phyloP scores from a whole-genome alignment of 1,284 basidiomycete species.

The Malassezia pachydermatis region DNA sequence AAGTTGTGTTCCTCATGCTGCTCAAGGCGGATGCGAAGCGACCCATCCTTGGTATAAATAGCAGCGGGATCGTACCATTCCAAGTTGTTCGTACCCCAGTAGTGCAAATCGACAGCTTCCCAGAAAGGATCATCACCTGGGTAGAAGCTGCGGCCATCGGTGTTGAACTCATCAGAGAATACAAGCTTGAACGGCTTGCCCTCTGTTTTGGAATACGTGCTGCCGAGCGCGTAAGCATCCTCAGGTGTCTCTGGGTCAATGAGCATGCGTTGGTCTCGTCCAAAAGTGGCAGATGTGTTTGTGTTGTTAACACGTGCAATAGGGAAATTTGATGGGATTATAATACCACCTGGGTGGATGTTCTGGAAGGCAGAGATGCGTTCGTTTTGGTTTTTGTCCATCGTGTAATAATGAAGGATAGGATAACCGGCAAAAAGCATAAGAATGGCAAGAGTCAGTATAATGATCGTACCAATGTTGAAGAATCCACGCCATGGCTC shows the following conservation, averaged over 20 bases:
- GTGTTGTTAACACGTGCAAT: background rate
- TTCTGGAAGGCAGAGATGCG: background rate
- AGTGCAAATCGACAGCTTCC: constrained; percentile 62
- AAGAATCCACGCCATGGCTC: constrained; percentile 25
- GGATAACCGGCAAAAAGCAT: constrained; percentile 42
- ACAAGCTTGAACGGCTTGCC: constrained; percentile 35
- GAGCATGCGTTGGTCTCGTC: constrained; percentile 16
- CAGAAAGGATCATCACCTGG: constrained; percentile 58
- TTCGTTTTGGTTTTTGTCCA: background rate
- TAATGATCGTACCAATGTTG: constrained; percentile 32
- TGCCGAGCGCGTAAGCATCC: constrained; percentile 17
- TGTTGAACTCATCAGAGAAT: constrained; percentile 47
- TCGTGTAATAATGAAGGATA: constrained; percentile 17
- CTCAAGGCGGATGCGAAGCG: constrained; percentile 61
- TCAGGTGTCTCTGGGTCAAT: constrained; percentile 49
- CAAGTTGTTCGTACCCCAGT: constrained; percentile 54
- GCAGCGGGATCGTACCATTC: constrained; percentile 63
- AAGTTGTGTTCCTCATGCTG: constrained; percentile 55
- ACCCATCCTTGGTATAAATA: constrained; percentile 66
- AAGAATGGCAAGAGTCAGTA: constrained; percentile 26
- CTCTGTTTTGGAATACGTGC: constrained; percentile 51
- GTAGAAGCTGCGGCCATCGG: constrained; percentile 52
- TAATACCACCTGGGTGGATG: background rate
- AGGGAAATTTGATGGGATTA: background rate
- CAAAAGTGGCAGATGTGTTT: background rate